Evolutionary conservation across 108 stramenopile species (phyloP), one percentile per base, ranked within the genome.

Genomic region (Cyclotella kingstonii): DNA sequence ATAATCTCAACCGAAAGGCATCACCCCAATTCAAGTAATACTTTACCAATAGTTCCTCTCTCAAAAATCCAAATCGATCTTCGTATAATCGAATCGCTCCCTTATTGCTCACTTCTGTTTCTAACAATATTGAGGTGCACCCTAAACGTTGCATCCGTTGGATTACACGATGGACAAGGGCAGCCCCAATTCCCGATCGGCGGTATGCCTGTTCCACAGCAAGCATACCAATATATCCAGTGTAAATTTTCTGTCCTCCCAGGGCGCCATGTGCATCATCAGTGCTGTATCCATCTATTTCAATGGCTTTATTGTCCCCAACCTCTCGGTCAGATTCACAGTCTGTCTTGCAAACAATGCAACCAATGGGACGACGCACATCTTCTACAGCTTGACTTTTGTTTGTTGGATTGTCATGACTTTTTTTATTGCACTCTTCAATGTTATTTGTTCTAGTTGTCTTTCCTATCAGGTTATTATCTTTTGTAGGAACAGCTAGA

Each of bases 11-110:
- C 54, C 92, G 79, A 74, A 87, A 93, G 6, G 92, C 92, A 79
- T 93, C 89, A 26, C 82, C 78, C 76, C 81, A 88, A 66, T 93
- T 93, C 54, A 93, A 63, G 60, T 93, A 93, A 58, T 93, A 93
- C 48, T 86, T 82, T 11, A 85, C 85, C 57, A 93, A 54, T 31
- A 90, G 44, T 53, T 93, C 89, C 61, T 93, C 92, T 43, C 92
- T 68, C 18, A 93, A 60, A 51, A 93, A 93, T 10, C 92, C 92
- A 57, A 93, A 77, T 14, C 76, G 47, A 55, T 85, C 78, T 76
- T 93, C 89, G 56, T 93, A 93, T 43, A 93, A 71, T 70, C 52
- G 56, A 30, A 87, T 86, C 0, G 89, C 92, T 7, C 77, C 78
- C 31, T 36, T 60, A 66, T 93, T 93, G 55, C 80, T 74, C 8